Percentiles rank a stretch among this genome's conserved stretches.
Conservation (phyloP, 371 early-diverging fungal genomes). For the Syncephalastrum monosporum region DNA sequence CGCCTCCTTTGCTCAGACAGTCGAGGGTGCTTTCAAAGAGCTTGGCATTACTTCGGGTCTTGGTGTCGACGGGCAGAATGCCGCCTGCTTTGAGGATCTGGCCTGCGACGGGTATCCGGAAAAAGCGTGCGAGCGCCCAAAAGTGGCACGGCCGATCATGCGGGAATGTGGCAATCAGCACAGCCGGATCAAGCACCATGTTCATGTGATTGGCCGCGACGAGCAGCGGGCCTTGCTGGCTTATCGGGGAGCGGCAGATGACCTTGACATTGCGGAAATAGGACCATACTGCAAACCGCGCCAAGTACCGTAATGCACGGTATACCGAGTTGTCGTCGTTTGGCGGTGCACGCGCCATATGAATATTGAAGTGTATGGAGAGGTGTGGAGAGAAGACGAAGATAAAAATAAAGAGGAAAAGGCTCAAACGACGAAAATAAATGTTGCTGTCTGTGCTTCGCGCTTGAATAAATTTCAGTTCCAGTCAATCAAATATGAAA, state of each 20-base stretch:
- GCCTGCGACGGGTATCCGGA: slow-evolving; percentile 44
- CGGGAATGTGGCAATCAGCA: slow-evolving; percentile 52
- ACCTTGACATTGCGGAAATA: slow-evolving; percentile 52
- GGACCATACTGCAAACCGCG: slow-evolving; percentile 42
- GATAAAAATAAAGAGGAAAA: no score
- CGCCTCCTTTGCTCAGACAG: slow-evolving; percentile 45
- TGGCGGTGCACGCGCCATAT: no score
- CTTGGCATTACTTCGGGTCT: slow-evolving; percentile 52
- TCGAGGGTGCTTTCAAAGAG: slow-evolving; percentile 52
- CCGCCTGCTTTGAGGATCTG: slow-evolving; percentile 44
- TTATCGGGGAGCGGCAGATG: slow-evolving; percentile 32
- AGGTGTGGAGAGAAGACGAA: no score
- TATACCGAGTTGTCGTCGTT: slow-evolving; percentile 12
- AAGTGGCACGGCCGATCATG: slow-evolving; percentile 55
- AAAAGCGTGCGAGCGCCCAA: slow-evolving; percentile 59
- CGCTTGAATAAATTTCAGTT: no score
- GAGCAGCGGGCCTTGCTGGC: slow-evolving; percentile 38
- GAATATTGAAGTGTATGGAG: no score
- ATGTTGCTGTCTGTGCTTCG: no score
- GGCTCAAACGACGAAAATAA: no score
- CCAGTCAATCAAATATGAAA: no score
- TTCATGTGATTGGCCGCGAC: slow-evolving; percentile 56
- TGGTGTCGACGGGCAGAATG: slow-evolving; percentile 56
- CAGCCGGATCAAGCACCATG: slow-evolving; percentile 60
- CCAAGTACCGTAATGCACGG: slow-evolving; percentile 34